A percentile compares a stretch with the other conserved stretches of the same genome.
Evolutionary conservation across 306 rosid species (phyloP).

Genomic region (Purshia tridentata): DNA sequence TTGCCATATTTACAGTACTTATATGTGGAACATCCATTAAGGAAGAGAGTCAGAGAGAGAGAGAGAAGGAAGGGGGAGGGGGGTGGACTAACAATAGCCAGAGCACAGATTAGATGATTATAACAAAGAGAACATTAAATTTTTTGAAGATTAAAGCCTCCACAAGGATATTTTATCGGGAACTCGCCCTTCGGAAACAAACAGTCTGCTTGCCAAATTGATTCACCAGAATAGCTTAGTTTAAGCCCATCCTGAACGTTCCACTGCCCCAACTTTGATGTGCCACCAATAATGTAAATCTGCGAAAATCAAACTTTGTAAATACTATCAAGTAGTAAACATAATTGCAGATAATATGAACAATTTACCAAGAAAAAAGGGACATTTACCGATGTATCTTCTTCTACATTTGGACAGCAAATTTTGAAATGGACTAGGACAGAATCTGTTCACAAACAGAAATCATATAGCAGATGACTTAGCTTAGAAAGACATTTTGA

Average conservation of each 20-base stretch:
- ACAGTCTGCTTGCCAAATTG: slow-evolving; percentile 80
- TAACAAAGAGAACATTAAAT: slow-evolving; percentile 5
- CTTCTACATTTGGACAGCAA: slow-evolving; percentile 70
- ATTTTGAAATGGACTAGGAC: slow-evolving; percentile 68
- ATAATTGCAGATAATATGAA: slow-evolving; percentile 11
- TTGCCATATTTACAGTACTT: slow-evolving; percentile 71
- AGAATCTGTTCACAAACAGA: slow-evolving; percentile 48
- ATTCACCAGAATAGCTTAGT: slow-evolving; percentile 76
- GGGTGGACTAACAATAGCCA: neutral
- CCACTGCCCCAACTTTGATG: slow-evolving; percentile 76
- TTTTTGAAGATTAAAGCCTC: slow-evolving; percentile 19
- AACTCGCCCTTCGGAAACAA: slow-evolving; percentile 59
- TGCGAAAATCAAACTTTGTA: slow-evolving; percentile 36
- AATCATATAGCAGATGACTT: slow-evolving; percentile 22
- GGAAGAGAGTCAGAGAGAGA: slow-evolving; percentile 40
- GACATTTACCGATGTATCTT: slow-evolving; percentile 62
- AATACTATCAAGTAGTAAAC: slow-evolving; percentile 19
- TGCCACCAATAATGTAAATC: slow-evolving; percentile 75
- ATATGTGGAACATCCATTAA: slow-evolving; percentile 62
- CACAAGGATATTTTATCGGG: slow-evolving; percentile 79
- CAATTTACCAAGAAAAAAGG: slow-evolving; percentile 19
- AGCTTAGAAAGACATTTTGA: slow-evolving; percentile 21
- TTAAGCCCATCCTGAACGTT: slow-evolving; percentile 63
- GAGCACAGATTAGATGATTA: slow-evolving; percentile 21
- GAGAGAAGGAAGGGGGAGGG: neutral